Percentiles rank a stretch among this genome's conserved stretches.
These are phyloP conservation scores for Thalassia testudinum DNA, from an alignment of 116 monocot genomes.

Conservation along the genomic window DNA sequence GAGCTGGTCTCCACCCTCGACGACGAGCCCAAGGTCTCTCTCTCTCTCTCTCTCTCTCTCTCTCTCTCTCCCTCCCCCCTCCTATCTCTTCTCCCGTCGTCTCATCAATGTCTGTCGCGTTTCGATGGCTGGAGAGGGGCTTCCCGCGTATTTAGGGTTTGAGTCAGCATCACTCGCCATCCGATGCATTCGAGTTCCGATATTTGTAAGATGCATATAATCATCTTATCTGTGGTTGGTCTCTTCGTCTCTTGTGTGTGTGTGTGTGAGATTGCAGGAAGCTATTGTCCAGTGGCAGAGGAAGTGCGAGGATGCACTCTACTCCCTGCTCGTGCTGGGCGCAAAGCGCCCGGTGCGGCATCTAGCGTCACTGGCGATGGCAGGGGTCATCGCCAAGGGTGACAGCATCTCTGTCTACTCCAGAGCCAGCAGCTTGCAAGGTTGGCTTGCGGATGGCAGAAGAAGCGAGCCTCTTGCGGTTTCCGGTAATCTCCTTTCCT, in stretches of 20 bases:
- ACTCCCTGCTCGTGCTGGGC: slow-evolving; percentile 60
- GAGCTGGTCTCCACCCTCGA: slow-evolving; percentile 70
- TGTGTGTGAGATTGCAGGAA: slow-evolving; percentile 27
- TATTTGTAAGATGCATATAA: no score
- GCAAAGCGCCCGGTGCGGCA: slow-evolving; percentile 67
- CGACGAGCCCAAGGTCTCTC: slow-evolving; percentile 57
- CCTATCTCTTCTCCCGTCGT: background rate
- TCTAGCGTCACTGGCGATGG: slow-evolving; percentile 79
- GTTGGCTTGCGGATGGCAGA: slow-evolving; percentile 84
- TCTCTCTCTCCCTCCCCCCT: background rate
- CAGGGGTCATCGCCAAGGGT: slow-evolving; percentile 64
- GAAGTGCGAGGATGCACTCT: slow-evolving; percentile 96
- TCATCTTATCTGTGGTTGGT: no score
- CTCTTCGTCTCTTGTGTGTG: no score
- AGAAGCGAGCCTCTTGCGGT: slow-evolving; percentile 58
- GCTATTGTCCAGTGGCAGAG: slow-evolving; percentile 71
- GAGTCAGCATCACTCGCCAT: no score
- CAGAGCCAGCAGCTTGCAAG: slow-evolving; percentile 86
- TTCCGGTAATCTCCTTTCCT: slow-evolving; percentile 36
- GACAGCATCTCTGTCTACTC: slow-evolving; percentile 87
- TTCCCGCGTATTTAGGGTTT: no score
- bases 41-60: background rate
- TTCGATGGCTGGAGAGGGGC: no score
- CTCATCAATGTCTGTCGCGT: no score
- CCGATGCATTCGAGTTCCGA: no score